phyloP scores from a whole-genome alignment of 163 green algal species.

The Chlamydomonas reinhardtii region DNA sequence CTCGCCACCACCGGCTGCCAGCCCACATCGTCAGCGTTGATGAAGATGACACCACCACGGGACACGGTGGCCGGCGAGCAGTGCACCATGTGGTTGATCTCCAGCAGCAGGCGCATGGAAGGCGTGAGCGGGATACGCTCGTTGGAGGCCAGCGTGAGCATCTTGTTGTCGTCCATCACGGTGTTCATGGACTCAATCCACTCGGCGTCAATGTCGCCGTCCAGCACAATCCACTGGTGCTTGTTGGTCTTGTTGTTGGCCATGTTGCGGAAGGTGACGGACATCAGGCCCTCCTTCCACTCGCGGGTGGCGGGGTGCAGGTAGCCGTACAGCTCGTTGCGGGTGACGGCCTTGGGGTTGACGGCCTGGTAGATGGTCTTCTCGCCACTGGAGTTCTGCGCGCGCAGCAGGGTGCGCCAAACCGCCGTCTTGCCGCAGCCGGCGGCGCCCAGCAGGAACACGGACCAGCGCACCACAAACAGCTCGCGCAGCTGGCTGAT shows the following conservation, averaged over 20 bases:
- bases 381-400: slow-evolving; percentile 82
- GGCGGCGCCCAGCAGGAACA: slow-evolving; percentile 94
- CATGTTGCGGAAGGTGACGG: slow-evolving; percentile 93
- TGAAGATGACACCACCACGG: slow-evolving; percentile 92
- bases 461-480: slow-evolving; percentile 92
- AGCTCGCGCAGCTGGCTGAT: slow-evolving; percentile 93
- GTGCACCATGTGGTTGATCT: slow-evolving; percentile 84
- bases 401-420: slow-evolving; percentile 90
- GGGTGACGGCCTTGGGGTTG: slow-evolving; percentile 96
- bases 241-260: slow-evolving; percentile 84
- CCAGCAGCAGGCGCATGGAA: slow-evolving; percentile 93
- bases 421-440: slow-evolving; percentile 94
- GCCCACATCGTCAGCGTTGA: slow-evolving; percentile 93
- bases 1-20: slow-evolving; percentile 91
- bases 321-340: slow-evolving; percentile 96
- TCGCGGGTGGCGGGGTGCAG: slow-evolving; percentile 93
- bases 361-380: slow-evolving; percentile 84
- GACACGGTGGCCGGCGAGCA: slow-evolving; percentile 95
- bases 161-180: slow-evolving; percentile 84
- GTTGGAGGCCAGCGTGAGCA: slow-evolving; percentile 95
- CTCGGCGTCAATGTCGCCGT: slow-evolving; percentile 97
- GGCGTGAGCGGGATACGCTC: slow-evolving; percentile 93
- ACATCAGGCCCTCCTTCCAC: slow-evolving; percentile 96
- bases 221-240: slow-evolving; percentile 96
- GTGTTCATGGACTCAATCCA: slow-evolving; percentile 98